Conservation (phyloP, 176 grass and related monocot genomes). For the Areca catechu region DNA sequence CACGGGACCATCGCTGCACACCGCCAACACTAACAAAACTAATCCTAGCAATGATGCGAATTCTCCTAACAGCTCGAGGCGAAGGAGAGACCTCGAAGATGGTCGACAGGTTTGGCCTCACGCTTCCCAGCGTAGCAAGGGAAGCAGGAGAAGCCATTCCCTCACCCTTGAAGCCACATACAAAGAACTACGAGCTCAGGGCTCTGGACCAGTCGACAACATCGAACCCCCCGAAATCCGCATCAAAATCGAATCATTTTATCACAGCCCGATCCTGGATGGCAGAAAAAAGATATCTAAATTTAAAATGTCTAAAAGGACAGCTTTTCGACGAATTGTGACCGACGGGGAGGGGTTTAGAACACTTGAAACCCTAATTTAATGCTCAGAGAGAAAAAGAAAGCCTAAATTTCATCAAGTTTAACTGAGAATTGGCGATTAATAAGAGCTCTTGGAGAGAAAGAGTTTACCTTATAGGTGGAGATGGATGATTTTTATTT, state of each 20-base stretch:
- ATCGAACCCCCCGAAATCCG: slow-evolving; percentile 6
- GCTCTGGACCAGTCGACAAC: background rate
- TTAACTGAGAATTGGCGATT: background rate
- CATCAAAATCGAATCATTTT: slow-evolving; percentile 7
- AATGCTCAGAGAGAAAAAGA: background rate
- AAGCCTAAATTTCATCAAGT: background rate
- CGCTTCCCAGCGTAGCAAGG: slow-evolving; percentile 59
- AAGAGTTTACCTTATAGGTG: background rate
- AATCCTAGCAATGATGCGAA: slow-evolving; percentile 45
- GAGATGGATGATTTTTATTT: background rate
- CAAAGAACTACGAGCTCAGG: slow-evolving; percentile 4
- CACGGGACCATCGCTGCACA: slow-evolving; percentile 32
- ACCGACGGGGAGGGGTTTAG: background rate
- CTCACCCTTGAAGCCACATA: slow-evolving; percentile 31
- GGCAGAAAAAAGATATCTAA: background rate
- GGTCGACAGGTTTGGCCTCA: slow-evolving; percentile 33
- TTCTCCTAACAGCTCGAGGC: slow-evolving; percentile 21
- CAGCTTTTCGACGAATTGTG: background rate
- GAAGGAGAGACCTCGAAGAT: slow-evolving; percentile 23
- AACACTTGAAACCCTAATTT: slow-evolving; percentile 4
- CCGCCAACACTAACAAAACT: slow-evolving; percentile 36
- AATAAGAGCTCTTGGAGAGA: background rate
- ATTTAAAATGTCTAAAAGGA: background rate
- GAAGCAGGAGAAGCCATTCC: slow-evolving; percentile 85
- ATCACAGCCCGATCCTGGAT: background rate